A percentile compares a stretch with the other conserved stretches of the same genome.
phyloP scores from a whole-genome alignment of 2,329 filamentous ascomycete species.

The Cadophora luteo-olivacea region DNA sequence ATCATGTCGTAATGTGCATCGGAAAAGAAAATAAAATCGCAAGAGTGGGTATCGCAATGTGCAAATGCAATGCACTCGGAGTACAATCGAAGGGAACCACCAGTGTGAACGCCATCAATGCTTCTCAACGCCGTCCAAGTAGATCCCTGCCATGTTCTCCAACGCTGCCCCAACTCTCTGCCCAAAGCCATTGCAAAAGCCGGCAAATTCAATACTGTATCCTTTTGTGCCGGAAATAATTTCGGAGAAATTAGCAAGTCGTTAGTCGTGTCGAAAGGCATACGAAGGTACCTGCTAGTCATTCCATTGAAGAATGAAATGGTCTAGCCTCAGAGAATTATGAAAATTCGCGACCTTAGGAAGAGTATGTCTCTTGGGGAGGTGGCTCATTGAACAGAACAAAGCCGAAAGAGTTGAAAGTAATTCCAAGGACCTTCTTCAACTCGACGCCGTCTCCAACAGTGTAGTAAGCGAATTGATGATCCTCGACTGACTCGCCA shows the following conservation, averaged over 20 bases:
- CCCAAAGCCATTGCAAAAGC: neutral
- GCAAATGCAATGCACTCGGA: neutral
- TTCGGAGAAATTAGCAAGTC: no score
- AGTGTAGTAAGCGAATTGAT: neutral
- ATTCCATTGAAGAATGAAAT: neutral
- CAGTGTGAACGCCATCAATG: neutral
- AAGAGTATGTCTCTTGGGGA: neutral
- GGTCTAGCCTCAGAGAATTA: neutral
- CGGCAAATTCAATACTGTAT: neutral
- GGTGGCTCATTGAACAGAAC: neutral
- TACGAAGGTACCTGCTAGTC: neutral
- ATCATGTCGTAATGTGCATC: neutral
- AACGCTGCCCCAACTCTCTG: constrained; percentile 6
- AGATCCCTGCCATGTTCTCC: neutral
- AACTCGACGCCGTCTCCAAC: neutral
- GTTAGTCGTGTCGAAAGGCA: neutral
- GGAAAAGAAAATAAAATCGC: neutral
- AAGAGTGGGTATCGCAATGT: neutral
- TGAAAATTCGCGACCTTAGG: neutral
- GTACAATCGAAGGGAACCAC: neutral
- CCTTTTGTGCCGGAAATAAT: neutral
- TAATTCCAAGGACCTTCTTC: constrained; percentile 9
- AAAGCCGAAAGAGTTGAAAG: constrained; percentile 4
- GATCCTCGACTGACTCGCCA: neutral
- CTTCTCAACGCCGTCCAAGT: constrained; percentile 6